Percentiles rank a stretch among this genome's conserved stretches.
Conservation (phyloP, 116 monocot genomes). For the Zostera marina region DNA sequence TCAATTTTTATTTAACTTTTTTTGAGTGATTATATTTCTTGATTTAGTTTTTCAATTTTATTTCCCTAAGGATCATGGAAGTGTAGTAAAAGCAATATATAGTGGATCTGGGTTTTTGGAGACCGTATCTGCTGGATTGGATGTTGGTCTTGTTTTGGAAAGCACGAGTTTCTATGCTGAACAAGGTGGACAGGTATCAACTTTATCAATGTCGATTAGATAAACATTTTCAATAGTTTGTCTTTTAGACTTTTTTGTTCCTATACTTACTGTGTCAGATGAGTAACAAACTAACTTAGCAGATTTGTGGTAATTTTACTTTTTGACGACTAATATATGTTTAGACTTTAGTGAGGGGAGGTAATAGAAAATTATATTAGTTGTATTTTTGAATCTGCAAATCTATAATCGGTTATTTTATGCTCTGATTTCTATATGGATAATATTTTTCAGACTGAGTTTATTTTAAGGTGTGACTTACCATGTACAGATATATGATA, state of each 20-base stretch:
- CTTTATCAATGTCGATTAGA: neutral
- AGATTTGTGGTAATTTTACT: too few relatives aligned
- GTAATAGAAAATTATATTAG: too few relatives aligned
- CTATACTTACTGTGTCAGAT: neutral
- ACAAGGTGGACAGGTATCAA: slow-evolving; percentile 92
- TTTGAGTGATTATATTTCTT: neutral
- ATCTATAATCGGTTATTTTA: too few relatives aligned
- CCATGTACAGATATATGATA: slow-evolving; percentile 71
- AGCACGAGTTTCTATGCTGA: slow-evolving; percentile 96
- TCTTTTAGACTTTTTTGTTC: neutral
- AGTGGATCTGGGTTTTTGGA: slow-evolving; percentile 57
- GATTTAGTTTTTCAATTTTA: neutral
- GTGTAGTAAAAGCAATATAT: slow-evolving; percentile 87
- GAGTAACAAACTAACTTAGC: too few relatives aligned
- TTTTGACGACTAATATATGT: too few relatives aligned
- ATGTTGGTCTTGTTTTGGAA: slow-evolving; percentile 76
- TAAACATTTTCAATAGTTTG: neutral
- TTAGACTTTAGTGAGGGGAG: too few relatives aligned
- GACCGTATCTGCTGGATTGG: slow-evolving; percentile 25
- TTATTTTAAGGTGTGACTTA: neutral
- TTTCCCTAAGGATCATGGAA: slow-evolving; percentile 49
- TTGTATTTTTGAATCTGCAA: too few relatives aligned
- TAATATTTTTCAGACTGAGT: too few relatives aligned
- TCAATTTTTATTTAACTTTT: too few relatives aligned
- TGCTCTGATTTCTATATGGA: too few relatives aligned